Evolutionary conservation across 2,329 filamentous ascomycete species (phyloP), one percentile per base, ranked within the genome.

Genomic region (Ophioceras dolichostomum): DNA sequence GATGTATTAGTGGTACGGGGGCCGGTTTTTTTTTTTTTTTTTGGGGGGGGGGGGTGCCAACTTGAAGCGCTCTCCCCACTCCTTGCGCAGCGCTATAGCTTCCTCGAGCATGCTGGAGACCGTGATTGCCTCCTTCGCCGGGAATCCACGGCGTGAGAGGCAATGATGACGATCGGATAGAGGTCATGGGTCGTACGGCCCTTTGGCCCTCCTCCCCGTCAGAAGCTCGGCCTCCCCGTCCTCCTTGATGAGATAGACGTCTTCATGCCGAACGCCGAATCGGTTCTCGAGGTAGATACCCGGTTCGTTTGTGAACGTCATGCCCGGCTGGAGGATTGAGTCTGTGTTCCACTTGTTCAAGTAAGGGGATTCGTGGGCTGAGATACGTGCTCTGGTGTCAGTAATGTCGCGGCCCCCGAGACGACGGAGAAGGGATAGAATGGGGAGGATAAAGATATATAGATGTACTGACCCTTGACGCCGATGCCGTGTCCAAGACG

Each of bases 241-340:
- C 38, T 67, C 66, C 39, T 51, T 69, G 7, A 79, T 68, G 4
- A 79, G 55, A 36, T 76, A 65, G 7, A 79, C 61, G 47, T 79
- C 74, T 48, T 80, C 76, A 47, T 78, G 73, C 27, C 74, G 59
- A 1, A 78, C 72, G 0, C 75, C 75, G 49, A 79, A 79, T 34
- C 65, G 64, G 19, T 65, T 64, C 17, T 71, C 61, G 0, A 79
- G 54, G 49, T 80, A 79, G 22, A 79, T 67, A 0, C 75, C 76
- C 0, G 76, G 75, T 54, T 80, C 76, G 9, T 68, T 68, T 0
- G 76, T 79, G 42, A 79, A 79, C 0, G 66, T 64, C 74, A 79
- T 79, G 0, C 75, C 74, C 0, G 69, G 57, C 32, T 60, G 57
- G 5, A 79, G 55, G 1, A 56, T 46, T 0, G 59, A 56, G 2